Base-by-base conservation (phyloP, 768 basidiomycete genomes). In the Cantharellus cinnabarinus region DNA sequence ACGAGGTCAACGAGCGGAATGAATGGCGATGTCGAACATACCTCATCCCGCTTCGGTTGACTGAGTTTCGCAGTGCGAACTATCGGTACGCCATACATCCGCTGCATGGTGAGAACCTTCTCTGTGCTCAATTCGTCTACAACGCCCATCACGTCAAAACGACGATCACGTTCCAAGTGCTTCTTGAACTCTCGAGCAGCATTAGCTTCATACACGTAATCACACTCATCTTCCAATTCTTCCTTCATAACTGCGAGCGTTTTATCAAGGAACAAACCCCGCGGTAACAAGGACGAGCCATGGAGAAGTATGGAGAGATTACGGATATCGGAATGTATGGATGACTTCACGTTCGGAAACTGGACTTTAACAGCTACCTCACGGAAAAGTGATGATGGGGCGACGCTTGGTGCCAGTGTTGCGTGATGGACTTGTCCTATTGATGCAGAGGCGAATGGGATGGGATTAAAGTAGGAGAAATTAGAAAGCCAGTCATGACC, bases 391-490 rank as follows among this genome's bases (percentile, higher is more conserved):
- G 2, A 81, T 78, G 2, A 78, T 79, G 35, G 70, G 67, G 55
- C 48, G 60, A 62, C 59, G 10, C 70, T 63, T 0, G 79, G 69
- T 0, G 76, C 68, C 5, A 97, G 75, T 2, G 77, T 72, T 0
- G 86, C 94, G 0, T 66, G 71, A 66, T 99, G 94, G 1, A 98
- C 94, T 68, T 99, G 94, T 0, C 95, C 95, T 41, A 99, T 98
- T 2, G 94, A 97, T 0, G 94, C 94, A 0, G 91, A 87, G 1
- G 93, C 93, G 64, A 95, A 89, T 0, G 94, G 94, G 2, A 89
- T 75, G 3, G 86, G 80, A 59, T 85, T 79, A 68, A 98, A 95
- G 0, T 77, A 74, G 1, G 71, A 64, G 68, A 99, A 98, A 40
- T 77, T 72, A 39, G 75, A 69, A 35, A 72, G 68, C 91, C 93